phyloP scores from a whole-genome alignment of 2,329 filamentous ascomycete genomes.

The Fusarium sp. region DNA sequence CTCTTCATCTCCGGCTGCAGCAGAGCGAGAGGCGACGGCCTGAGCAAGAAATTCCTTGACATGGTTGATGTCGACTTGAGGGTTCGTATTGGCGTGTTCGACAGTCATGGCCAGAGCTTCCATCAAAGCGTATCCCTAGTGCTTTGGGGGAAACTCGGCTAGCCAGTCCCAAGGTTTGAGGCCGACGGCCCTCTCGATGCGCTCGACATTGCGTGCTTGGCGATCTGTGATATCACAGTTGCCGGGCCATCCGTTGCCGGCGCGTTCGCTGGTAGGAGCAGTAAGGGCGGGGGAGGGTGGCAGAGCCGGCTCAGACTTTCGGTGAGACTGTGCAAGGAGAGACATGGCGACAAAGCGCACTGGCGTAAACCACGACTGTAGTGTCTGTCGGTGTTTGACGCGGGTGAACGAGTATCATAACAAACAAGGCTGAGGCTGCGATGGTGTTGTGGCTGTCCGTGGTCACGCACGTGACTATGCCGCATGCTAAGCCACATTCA shows the following conservation, averaged over 20 bases:
- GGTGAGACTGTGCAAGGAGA: background rate
- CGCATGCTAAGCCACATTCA: too few relatives aligned
- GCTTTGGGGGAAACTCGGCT: background rate
- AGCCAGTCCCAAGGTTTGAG: slow-evolving; percentile 23
- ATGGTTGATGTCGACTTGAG: background rate
- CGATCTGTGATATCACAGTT: background rate
- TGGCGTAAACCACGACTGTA: too few relatives aligned
- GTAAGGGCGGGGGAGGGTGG: background rate
- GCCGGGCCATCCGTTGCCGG: background rate
- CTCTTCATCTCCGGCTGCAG: background rate
- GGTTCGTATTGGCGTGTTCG: slow-evolving; percentile 3
- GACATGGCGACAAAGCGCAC: background rate
- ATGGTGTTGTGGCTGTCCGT: too few relatives aligned
- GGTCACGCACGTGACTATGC: too few relatives aligned
- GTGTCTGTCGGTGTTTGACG: too few relatives aligned
- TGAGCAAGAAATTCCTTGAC: background rate
- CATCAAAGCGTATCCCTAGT: slow-evolving; percentile 9
- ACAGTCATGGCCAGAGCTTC: slow-evolving; percentile 3
- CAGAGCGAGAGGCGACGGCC: background rate
- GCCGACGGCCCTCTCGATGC: background rate
- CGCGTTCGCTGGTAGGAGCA: background rate
- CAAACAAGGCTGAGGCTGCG: too few relatives aligned
- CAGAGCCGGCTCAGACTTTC: too few relatives aligned
- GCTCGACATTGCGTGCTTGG: background rate
- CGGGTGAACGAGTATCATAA: too few relatives aligned